phyloP scores from a whole-genome alignment of 768 basidiomycete genomes.

The Leccinum imitatum region DNA sequence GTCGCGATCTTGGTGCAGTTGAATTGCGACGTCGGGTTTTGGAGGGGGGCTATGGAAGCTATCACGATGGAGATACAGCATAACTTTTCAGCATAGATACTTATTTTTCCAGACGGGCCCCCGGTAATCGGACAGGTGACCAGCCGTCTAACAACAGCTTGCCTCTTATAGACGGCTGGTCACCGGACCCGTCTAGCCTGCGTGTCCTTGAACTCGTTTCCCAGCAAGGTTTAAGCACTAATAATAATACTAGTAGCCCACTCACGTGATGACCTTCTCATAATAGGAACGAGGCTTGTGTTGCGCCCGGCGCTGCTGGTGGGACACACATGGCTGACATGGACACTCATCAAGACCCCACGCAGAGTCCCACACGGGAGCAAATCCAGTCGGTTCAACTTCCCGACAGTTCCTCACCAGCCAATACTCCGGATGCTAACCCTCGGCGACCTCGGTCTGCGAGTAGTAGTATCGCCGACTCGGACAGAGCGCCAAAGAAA shows the following conservation, averaged over 20 bases:
- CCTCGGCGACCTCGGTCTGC: neutral
- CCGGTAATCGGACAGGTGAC: neutral
- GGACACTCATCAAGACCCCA: neutral
- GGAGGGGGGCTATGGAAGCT: conserved; percentile 6
- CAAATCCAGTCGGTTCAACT: neutral
- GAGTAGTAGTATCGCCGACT: neutral
- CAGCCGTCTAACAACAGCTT: no score
- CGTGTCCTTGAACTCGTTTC: no score
- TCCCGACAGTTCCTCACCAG: neutral
- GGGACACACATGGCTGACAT: neutral
- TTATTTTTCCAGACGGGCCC: neutral
- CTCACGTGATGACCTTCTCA: neutral
- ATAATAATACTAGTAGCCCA: no score
- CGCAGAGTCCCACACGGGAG: neutral
- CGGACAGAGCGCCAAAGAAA: neutral
- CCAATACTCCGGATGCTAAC: neutral
- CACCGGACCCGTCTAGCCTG: no score
- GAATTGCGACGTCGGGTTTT: conserved; percentile 51
- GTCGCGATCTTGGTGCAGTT: conserved; percentile 55
- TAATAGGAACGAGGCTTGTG: no score
- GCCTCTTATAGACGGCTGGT: no score
- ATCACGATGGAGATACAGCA: conserved; percentile 3
- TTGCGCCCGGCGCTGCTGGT: no score
- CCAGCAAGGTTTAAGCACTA: no score
- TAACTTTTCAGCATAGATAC: neutral